A percentile compares a stretch with the other conserved stretches of the same genome.
phyloP scores from a whole-genome alignment of 192 early-diverging fungal genomes.

The Linnemannia elongata region DNA sequence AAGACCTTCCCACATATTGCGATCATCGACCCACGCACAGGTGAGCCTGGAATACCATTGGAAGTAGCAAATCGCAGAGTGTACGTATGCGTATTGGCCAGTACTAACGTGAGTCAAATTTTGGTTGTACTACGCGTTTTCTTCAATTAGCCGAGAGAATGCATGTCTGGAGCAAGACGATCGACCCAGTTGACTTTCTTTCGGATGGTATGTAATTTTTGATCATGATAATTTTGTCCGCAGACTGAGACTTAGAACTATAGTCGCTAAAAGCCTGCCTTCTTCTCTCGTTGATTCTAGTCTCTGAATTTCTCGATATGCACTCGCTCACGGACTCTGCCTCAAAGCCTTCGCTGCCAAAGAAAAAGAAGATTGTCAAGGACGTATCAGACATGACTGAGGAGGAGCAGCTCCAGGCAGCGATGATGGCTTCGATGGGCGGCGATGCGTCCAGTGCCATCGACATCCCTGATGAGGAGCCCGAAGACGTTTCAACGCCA shows the following conservation, averaged over 20 bases:
- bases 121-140: neutral
- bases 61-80: neutral
- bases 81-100: neutral
- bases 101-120: neutral
- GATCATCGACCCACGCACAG: constrained; percentile 91
- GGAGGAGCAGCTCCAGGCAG: constrained; percentile 90
- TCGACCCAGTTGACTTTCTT: constrained; percentile 76
- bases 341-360: constrained; percentile 48
- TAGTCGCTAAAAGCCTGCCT: neutral
- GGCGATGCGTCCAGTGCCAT: constrained; percentile 41
- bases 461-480: constrained; percentile 21
- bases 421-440: constrained; percentile 82
- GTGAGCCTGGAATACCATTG: constrained; percentile 45
- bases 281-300: constrained; percentile 27
- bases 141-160: constrained; percentile 79
- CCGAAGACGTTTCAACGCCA: constrained; percentile 3
- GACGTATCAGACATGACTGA: constrained; percentile 83
- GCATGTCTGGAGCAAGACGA: constrained; percentile 72
- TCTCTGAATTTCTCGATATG: constrained; percentile 72
- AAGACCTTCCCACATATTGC: constrained; percentile 85
- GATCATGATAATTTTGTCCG: neutral
- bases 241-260: neutral
- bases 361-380: constrained; percentile 50
- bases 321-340: constrained; percentile 57
- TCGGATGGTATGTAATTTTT: constrained; percentile 66